Conservation (phyloP, 1,284 basidiomycete species). For the Trametes hirsuta region DNA sequence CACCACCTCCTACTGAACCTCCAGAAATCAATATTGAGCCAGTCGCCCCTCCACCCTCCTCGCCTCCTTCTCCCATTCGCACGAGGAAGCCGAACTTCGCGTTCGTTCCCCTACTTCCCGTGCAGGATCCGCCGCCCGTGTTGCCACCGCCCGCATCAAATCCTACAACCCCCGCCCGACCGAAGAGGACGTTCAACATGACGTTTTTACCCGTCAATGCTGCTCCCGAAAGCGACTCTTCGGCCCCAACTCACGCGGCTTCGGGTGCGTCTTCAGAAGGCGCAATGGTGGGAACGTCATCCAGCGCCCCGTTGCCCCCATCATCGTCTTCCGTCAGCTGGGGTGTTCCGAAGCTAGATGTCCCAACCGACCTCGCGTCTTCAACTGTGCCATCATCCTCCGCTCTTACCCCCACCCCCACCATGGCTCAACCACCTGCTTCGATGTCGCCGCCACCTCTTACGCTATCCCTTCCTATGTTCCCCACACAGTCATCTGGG, state of each 20-base stretch:
- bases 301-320: conserved; percentile 16
- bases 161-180: conserved; percentile 11
- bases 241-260: conserved; percentile 2
- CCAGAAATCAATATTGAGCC: conserved; percentile 17
- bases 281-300: neutral
- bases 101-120: conserved; percentile 34
- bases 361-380: conserved; percentile 12
- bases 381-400: neutral
- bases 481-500: neutral
- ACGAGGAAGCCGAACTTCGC: conserved; percentile 27
- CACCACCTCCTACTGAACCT: conserved; percentile 14
- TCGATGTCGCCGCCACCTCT: conserved; percentile 6
- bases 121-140: conserved; percentile 24
- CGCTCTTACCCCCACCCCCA: conserved; percentile 1
- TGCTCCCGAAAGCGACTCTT: conserved; percentile 10
- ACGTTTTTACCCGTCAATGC: conserved; percentile 33
- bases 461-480: conserved; percentile 6
- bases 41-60: neutral
- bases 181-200: conserved; percentile 33
- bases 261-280: neutral
- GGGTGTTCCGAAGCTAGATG: conserved; percentile 17
- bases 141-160: conserved; percentile 12
- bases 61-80: conserved; percentile 3
- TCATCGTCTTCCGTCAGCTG: conserved; percentile 11
- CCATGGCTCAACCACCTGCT: neutral